Percentiles rank a stretch among this genome's conserved stretches.
Conservation (phyloP, 345 rosid species). For the Viola odorata region DNA sequence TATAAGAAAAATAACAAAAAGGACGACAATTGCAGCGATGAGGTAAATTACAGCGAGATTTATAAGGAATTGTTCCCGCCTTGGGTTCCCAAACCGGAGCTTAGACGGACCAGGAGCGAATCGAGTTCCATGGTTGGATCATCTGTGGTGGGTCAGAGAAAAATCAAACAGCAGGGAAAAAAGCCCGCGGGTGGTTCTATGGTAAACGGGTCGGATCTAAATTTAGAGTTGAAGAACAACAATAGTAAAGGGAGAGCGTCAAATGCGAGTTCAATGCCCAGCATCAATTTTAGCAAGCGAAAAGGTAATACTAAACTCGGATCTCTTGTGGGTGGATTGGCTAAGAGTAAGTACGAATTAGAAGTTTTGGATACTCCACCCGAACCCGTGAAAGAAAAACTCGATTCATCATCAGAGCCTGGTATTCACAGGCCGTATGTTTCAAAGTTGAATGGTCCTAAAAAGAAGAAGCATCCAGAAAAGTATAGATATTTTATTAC, state of each 20-base stretch:
- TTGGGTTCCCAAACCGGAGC: conserved; percentile 33
- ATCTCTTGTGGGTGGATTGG: neutral
- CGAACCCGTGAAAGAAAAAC: too few species aligned
- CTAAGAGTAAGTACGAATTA: conserved; percentile 9
- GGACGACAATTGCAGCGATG: neutral
- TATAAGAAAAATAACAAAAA: too few species aligned
- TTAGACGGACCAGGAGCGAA: conserved; percentile 75
- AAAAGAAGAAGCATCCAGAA: conserved; percentile 8
- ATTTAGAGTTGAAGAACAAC: too few species aligned
- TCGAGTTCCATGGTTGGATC: conserved; percentile 51
- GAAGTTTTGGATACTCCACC: neutral
- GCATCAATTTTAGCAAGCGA: too few species aligned
- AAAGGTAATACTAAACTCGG: too few species aligned
- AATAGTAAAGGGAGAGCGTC: too few species aligned
- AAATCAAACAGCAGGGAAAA: neutral
- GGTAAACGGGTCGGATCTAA: neutral
- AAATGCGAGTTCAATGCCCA: too few species aligned
- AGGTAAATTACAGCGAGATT: neutral
- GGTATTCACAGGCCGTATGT: neutral
- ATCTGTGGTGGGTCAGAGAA: conserved; percentile 6
- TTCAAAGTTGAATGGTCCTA: conserved; percentile 1
- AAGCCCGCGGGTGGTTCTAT: conserved; percentile 2
- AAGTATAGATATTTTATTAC: conserved; percentile 32
- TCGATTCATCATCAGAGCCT: neutral
- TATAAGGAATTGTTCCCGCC: neutral